Conservation (phyloP, 2,329 filamentous ascomycete genomes). For the Diaporthe sp. region DNA sequence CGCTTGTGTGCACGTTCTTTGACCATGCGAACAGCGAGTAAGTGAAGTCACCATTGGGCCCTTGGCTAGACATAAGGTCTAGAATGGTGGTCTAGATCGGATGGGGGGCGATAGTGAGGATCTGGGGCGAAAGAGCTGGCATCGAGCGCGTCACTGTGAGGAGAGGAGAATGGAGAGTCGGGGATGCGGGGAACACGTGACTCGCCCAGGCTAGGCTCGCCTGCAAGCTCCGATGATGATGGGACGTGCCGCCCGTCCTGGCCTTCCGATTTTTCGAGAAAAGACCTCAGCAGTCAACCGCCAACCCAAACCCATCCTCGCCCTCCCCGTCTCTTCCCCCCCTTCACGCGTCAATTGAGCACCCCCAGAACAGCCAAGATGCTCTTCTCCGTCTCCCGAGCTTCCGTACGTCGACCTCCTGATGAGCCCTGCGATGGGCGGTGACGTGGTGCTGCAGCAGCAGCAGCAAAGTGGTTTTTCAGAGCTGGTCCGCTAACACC, state of each 20-base stretch:
- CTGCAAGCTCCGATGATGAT: conserved; percentile 31
- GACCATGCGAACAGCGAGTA: background rate
- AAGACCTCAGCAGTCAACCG: conserved; percentile 54
- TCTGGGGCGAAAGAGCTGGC: background rate
- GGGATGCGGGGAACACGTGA: conserved; percentile 43
- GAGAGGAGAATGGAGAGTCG: too few species aligned
- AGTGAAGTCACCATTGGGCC: background rate
- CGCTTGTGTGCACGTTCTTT: background rate
- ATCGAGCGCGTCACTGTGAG: conserved; percentile 7
- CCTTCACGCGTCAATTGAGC: conserved; percentile 60
- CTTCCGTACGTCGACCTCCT: conserved; percentile 61
- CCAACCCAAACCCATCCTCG: conserved; percentile 37
- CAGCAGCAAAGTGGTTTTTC: conserved; percentile 16
- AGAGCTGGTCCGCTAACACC: conserved; percentile 32
- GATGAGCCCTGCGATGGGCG: conserved; percentile 17
- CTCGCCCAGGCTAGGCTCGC: background rate
- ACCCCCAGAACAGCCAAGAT: conserved; percentile 63
- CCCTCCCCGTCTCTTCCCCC: conserved; percentile 36
- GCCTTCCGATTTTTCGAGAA: conserved; percentile 45
- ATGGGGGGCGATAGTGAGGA: background rate
- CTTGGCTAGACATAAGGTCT: background rate
- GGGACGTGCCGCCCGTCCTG: conserved; percentile 29
- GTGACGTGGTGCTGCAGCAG: background rate
- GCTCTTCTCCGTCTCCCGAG: conserved; percentile 68
- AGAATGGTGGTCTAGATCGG: conserved; percentile 6